Conservation (phyloP, 1,284 basidiomycete genomes). For the Malassezia obtusa region DNA sequence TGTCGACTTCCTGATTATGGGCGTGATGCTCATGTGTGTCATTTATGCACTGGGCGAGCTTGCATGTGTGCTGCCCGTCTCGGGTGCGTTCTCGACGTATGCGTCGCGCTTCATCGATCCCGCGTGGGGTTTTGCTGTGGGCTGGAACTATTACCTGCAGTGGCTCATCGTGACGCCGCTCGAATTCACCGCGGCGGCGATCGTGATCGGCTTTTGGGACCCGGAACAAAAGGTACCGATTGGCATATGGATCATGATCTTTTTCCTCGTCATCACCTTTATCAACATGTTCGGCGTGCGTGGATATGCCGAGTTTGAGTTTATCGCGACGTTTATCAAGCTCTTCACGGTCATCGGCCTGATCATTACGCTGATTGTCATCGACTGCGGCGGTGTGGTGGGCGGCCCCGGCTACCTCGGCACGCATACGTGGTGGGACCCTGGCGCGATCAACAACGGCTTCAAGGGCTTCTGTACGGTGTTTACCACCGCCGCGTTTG, state of each 20-base stretch:
- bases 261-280: conserved; percentile 28
- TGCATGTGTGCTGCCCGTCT: conserved; percentile 28
- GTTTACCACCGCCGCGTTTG: conserved; percentile 43
- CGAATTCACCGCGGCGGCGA: conserved; percentile 37
- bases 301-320: conserved; percentile 44
- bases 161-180: conserved; percentile 44
- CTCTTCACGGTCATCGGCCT: conserved; percentile 40
- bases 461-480: conserved; percentile 45
- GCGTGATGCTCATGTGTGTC: conserved; percentile 46
- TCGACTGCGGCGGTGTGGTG: conserved; percentile 37
- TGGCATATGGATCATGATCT: conserved; percentile 36
- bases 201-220: conserved; percentile 25
- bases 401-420: conserved; percentile 28
- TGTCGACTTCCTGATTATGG: conserved; percentile 41
- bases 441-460: conserved; percentile 41
- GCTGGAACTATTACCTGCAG: conserved; percentile 58
- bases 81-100: conserved; percentile 38
- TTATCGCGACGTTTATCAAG: conserved; percentile 39
- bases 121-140: conserved; percentile 48
- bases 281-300: conserved; percentile 47
- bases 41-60: conserved; percentile 47
- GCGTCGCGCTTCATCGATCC: conserved; percentile 35
- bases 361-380: conserved; percentile 39
- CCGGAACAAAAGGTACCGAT: conserved; percentile 23
- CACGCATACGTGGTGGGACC: conserved; percentile 33